A percentile compares a stretch with the other conserved stretches of the same genome.
Evolutionary conservation across 129 eudicot genomes (phyloP).

Genomic region (Flaveria brownii): DNA sequence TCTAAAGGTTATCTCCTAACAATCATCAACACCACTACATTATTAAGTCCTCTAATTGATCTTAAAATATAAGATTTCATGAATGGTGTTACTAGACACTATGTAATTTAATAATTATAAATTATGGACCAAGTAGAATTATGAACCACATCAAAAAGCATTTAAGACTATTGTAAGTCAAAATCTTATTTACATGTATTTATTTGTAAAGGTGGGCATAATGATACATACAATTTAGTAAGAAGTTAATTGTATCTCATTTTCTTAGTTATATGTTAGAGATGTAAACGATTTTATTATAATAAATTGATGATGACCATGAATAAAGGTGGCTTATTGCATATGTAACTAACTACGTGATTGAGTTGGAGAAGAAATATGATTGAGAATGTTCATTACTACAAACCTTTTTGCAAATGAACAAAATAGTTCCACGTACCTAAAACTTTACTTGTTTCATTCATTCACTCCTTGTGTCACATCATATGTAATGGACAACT

Average conservation of each 20-base stretch:
- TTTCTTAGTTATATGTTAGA: no score
- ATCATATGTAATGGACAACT: constrained; percentile 4
- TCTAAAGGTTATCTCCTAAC: background rate
- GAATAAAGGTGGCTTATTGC: background rate
- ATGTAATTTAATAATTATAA: background rate
- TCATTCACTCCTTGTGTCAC: constrained; percentile 27
- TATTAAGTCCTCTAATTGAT: background rate
- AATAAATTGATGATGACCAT: background rate
- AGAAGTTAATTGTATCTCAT: no score
- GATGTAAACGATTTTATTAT: no score
- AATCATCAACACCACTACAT: constrained; percentile 13
- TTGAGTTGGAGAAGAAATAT: background rate
- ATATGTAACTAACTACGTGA: background rate
- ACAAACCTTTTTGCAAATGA: background rate
- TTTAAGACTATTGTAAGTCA: no score
- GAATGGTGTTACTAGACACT: background rate
- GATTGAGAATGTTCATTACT: background rate
- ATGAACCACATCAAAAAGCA: background rate
- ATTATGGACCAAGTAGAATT: background rate
- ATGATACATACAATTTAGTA: no score
- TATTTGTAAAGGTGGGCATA: no score
- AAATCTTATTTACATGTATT: no score
- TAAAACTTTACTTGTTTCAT: constrained; percentile 25
- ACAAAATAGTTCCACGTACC: background rate
- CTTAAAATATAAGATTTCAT: background rate